phyloP scores from a whole-genome alignment of 176 grass and related monocot genomes.

The Raddia guianensis region DNA sequence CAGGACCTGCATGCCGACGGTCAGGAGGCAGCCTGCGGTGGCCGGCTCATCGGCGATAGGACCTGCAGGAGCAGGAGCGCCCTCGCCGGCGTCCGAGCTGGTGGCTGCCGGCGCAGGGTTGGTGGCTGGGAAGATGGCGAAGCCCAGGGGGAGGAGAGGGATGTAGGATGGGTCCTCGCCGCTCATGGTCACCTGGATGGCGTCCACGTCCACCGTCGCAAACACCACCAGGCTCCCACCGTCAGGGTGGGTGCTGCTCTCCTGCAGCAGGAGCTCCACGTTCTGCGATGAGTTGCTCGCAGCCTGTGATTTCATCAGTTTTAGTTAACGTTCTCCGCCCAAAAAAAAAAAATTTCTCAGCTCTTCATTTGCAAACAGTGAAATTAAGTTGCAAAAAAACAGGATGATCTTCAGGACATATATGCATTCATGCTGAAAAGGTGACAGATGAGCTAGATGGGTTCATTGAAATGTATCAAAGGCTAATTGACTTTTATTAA shows the following conservation, averaged over 20 bases:
- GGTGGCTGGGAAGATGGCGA: slow-evolving; percentile 72
- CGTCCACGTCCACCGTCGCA: slow-evolving; percentile 78
- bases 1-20: slow-evolving; percentile 87
- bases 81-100: slow-evolving; percentile 11
- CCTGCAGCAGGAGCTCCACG: slow-evolving; percentile 96
- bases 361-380: neutral
- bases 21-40: slow-evolving; percentile 65
- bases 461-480: too few species aligned
- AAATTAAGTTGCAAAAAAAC: neutral
- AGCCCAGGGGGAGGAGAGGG: slow-evolving; percentile 82
- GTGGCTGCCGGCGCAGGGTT: slow-evolving; percentile 34
- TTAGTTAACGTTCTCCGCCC: too few species aligned
- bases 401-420: too few species aligned
- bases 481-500: too few species aligned
- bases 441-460: too few species aligned
- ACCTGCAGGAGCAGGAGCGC: neutral
- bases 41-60: slow-evolving; percentile 7
- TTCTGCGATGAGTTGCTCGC: slow-evolving; percentile 96
- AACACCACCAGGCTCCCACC: slow-evolving; percentile 85
- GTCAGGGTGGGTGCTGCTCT: slow-evolving; percentile 84
- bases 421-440: too few species aligned
- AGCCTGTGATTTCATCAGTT: slow-evolving; percentile 51
- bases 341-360: slow-evolving; percentile 15
- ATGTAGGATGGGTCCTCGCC: slow-evolving; percentile 94
- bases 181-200: slow-evolving; percentile 91